These are phyloP conservation scores for Lycium barbarum DNA, from an alignment of 257 asterid species.

Conservation along the genomic window DNA sequence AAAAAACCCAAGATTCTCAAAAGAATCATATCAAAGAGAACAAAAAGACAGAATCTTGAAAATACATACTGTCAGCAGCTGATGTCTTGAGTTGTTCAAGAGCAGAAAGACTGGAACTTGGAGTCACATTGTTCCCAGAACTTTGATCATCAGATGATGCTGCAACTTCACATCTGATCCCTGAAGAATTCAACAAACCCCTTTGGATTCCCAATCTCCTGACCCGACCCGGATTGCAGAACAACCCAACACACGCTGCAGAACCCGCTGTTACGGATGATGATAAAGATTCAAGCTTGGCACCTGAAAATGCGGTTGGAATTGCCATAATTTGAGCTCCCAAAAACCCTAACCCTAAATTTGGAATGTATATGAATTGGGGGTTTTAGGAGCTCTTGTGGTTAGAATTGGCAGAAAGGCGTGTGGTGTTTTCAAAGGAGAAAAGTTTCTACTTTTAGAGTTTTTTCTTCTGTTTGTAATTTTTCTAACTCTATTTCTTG, in stretches of 20 bases:
- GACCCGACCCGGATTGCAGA: slow-evolving; percentile 52
- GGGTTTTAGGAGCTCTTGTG: slow-evolving; percentile 33
- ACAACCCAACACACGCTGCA: slow-evolving; percentile 51
- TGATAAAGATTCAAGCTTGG: slow-evolving; percentile 75
- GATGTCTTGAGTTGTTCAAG: slow-evolving; percentile 84
- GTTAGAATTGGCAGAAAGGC: slow-evolving; percentile 24
- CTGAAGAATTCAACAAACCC: slow-evolving; percentile 42
- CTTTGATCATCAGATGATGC: slow-evolving; percentile 52
- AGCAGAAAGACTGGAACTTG: slow-evolving; percentile 85
- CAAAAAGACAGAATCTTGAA: too few relatives aligned
- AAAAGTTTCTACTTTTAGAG: background rate
- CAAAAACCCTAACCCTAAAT: slow-evolving; percentile 34
- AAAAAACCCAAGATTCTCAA: background rate
- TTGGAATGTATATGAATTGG: slow-evolving; percentile 5
- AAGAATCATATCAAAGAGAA: background rate
- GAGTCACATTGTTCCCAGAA: slow-evolving; percentile 41
- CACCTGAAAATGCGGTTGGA: slow-evolving; percentile 70
- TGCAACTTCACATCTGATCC: slow-evolving; percentile 59
- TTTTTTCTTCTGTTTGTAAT: background rate
- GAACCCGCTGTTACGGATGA: slow-evolving; percentile 54
- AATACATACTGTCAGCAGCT: slow-evolving; percentile 74
- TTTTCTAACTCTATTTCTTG: background rate
- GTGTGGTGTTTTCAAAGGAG: slow-evolving; percentile 30
- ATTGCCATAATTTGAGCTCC: slow-evolving; percentile 58
- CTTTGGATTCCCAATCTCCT: slow-evolving; percentile 39